A percentile compares a stretch with the other conserved stretches of the same genome.
Evolutionary conservation across 768 basidiomycete species (phyloP).

Genomic region (Termitomyces sp.): DNA sequence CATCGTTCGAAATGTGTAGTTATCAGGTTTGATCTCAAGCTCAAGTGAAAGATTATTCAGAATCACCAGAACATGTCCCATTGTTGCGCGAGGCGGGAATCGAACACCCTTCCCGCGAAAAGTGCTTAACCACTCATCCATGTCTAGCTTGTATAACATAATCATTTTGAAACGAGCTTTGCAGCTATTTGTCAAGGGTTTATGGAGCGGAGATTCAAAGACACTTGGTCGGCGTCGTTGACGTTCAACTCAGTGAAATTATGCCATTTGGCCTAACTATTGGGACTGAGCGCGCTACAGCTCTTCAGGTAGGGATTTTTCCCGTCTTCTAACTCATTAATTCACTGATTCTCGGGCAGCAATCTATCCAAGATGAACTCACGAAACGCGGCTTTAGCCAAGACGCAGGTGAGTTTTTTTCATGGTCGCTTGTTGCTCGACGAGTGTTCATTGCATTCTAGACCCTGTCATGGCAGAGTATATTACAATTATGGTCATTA

Average conservation of each 20-base stretch:
- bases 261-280: conserved; percentile 79
- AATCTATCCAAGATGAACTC: conserved; percentile 79
- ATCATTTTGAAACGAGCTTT: background rate
- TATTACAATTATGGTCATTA: conserved; percentile 93
- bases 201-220: conserved; percentile 26
- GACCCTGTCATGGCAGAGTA: conserved; percentile 94
- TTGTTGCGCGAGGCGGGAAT: conserved; percentile 32
- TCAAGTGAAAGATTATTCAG: background rate
- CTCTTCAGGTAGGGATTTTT: conserved; percentile 53
- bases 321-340: background rate
- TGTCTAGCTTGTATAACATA: conserved; percentile 12
- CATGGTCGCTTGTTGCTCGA: conserved; percentile 1
- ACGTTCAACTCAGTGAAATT: conserved; percentile 18
- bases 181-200: conserved; percentile 8
- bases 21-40: background rate
- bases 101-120: conserved; percentile 68
- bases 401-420: conserved; percentile 58
- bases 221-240: conserved; percentile 20
- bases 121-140: conserved; percentile 18
- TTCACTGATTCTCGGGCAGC: conserved; percentile 31
- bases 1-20: background rate
- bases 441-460: conserved; percentile 20
- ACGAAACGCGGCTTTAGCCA: conserved; percentile 66
- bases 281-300: conserved; percentile 68
- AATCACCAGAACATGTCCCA: background rate